These are phyloP conservation scores for Papilionanthe hybrid DNA, from an alignment of 116 monocot species.

Conservation along the genomic window DNA sequence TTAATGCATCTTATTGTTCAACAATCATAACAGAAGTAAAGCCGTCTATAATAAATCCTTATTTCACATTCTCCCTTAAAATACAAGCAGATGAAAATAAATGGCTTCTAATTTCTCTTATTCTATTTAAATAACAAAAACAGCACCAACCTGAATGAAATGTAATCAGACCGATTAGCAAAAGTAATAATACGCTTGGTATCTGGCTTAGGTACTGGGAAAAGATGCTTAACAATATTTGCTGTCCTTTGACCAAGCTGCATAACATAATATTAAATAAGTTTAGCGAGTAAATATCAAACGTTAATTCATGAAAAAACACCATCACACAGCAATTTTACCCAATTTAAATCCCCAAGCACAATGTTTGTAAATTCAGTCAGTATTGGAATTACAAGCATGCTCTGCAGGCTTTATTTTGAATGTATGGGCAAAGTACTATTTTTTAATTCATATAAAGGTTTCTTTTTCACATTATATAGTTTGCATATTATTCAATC, in stretches of 20 bases:
- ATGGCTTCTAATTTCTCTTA: not conserved
- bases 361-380: not conserved
- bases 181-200: slow-evolving; percentile 83
- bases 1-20: too few species aligned
- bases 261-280: not conserved
- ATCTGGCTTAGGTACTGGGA: slow-evolving; percentile 95
- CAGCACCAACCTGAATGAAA: slow-evolving; percentile 72
- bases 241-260: slow-evolving; percentile 86
- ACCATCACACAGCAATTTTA: not conserved
- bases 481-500: too few species aligned
- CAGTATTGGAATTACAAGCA: not conserved
- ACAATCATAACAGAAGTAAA: too few species aligned
- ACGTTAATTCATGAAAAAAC: not conserved
- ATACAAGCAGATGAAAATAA: not conserved
- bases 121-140: not conserved
- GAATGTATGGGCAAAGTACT: too few species aligned
- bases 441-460: too few species aligned
- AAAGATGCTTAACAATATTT: slow-evolving; percentile 86
- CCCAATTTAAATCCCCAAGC: not conserved
- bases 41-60: too few species aligned
- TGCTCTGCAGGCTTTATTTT: not conserved
- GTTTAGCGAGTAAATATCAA: not conserved
- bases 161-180: slow-evolving; percentile 73
- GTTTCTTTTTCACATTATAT: too few species aligned
- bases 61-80: too few species aligned